Evolutionary conservation across 2,329 filamentous ascomycete species (phyloP).

Genomic region (Aspergillus eucalypticola): DNA sequence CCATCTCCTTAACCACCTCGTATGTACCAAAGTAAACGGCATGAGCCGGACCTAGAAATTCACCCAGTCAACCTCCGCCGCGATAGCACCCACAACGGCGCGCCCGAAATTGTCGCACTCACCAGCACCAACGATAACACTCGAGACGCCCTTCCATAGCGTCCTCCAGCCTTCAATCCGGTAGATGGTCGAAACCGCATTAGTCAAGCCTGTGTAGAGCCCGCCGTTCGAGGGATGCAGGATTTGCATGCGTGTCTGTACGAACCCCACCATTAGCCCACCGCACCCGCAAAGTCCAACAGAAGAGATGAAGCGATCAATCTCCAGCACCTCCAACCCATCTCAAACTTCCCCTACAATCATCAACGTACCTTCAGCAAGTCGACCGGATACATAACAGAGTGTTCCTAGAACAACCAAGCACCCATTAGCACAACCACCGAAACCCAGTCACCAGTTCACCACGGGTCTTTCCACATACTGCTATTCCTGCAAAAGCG

Average conservation of each 20-base stretch:
- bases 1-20: slow-evolving; percentile 92
- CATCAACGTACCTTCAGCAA: slow-evolving; percentile 77
- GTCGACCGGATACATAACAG: slow-evolving; percentile 98
- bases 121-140: slow-evolving; percentile 94
- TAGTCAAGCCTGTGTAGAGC: slow-evolving; percentile 85
- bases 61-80: slow-evolving; percentile 9
- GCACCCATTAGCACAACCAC: slow-evolving; percentile 20
- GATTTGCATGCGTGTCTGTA: slow-evolving; percentile 95
- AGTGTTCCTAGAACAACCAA: slow-evolving; percentile 71
- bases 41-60: slow-evolving; percentile 77
- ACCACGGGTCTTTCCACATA: slow-evolving; percentile 50
- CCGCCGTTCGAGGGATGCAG: slow-evolving; percentile 78
- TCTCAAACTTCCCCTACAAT: neutral
- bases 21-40: slow-evolving; percentile 99
- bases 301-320: neutral
- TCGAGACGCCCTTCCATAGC: slow-evolving; percentile 94
- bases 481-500: slow-evolving; percentile 94
- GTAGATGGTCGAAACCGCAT: slow-evolving; percentile 90
- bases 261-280: slow-evolving; percentile 10
- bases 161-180: slow-evolving; percentile 85
- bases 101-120: slow-evolving; percentile 33
- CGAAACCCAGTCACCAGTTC: neutral
- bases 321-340: neutral
- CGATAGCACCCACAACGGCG: neutral
- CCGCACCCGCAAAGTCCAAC: neutral